Evolutionary conservation across 169 alveolate species (phyloP).

Genomic region (Eimeria necatrix): DNA sequence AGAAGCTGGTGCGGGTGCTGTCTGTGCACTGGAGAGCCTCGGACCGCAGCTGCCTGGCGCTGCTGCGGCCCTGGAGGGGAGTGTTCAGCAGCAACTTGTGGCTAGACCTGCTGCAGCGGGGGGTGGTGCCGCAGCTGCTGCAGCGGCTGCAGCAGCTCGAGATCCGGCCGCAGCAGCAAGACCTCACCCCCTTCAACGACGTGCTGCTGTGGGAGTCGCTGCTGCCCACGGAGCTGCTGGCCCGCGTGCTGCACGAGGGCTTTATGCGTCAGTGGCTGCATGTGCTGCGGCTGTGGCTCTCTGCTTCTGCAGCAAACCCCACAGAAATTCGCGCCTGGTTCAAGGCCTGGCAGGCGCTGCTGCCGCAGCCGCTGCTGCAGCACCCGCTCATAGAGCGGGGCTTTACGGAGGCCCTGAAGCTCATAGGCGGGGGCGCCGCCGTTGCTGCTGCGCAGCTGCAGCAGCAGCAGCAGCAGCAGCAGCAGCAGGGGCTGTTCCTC

Average conservation of each 20-base stretch:
- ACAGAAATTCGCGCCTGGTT: slow-evolving; percentile 76
- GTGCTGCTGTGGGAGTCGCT: slow-evolving; percentile 82
- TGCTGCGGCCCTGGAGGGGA: slow-evolving; percentile 83
- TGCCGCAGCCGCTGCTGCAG: slow-evolving; percentile 64
- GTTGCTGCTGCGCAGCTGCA: slow-evolving; percentile 34
- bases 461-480: slow-evolving; percentile 66
- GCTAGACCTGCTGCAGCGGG: slow-evolving; percentile 73
- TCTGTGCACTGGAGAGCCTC: slow-evolving; percentile 74
- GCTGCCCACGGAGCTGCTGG: slow-evolving; percentile 76
- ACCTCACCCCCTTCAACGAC: slow-evolving; percentile 65
- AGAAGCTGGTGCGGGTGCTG: slow-evolving; percentile 29
- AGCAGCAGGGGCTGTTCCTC: too few relatives aligned
- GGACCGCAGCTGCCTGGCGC: slow-evolving; percentile 80
- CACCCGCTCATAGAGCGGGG: slow-evolving; percentile 43
- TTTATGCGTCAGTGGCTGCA: slow-evolving; percentile 73
- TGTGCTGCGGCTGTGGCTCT: slow-evolving; percentile 70
- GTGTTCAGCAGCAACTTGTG: slow-evolving; percentile 72
- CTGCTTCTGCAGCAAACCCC: slow-evolving; percentile 47
- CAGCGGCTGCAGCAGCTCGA: slow-evolving; percentile 57
- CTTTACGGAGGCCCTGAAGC: slow-evolving; percentile 57
- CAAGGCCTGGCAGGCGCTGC: slow-evolving; percentile 69
- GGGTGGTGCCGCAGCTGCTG: slow-evolving; percentile 81
- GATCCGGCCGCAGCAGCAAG: slow-evolving; percentile 70
- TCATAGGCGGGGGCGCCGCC: slow-evolving; percentile 44
- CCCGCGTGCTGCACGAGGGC: slow-evolving; percentile 23